Conservation (phyloP, 768 basidiomycete species). For the Pholiota molesta region DNA sequence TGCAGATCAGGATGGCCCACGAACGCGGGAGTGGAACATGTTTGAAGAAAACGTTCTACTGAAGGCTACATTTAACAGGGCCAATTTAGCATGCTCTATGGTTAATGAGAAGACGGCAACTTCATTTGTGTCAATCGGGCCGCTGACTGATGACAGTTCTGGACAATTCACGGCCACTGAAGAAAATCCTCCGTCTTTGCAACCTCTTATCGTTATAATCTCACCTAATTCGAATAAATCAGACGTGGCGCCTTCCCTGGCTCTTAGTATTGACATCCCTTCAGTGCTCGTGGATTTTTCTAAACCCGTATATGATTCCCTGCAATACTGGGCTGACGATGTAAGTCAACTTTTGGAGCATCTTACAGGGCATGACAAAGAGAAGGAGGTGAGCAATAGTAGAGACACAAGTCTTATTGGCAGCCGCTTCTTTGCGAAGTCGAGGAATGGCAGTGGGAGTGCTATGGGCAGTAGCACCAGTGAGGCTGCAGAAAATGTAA, state of each 20-base stretch:
- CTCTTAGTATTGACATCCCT: slow-evolving; percentile 53
- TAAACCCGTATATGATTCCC: slow-evolving; percentile 69
- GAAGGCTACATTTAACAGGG: slow-evolving; percentile 43
- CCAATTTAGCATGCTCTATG: slow-evolving; percentile 52
- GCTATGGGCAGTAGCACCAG: slow-evolving; percentile 30
- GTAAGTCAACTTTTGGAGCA: slow-evolving; percentile 69
- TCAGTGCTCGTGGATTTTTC: slow-evolving; percentile 61
- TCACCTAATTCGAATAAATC: slow-evolving; percentile 21
- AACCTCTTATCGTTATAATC: slow-evolving; percentile 38
- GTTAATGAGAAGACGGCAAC: slow-evolving; percentile 41
- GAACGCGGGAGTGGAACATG: slow-evolving; percentile 2
- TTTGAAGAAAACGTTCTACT: slow-evolving; percentile 32
- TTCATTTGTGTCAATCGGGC: slow-evolving; percentile 54
- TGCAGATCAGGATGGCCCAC: slow-evolving; percentile 17
- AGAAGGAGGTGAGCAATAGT: slow-evolving; percentile 35
- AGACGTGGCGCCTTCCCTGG: slow-evolving; percentile 23
- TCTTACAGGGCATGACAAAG: slow-evolving; percentile 28
- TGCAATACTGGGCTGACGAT: slow-evolving; percentile 92
- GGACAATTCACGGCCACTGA: neutral
- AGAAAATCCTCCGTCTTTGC: slow-evolving; percentile 19
- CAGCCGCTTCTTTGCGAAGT: slow-evolving; percentile 73
- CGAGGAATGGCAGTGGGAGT: slow-evolving; percentile 41
- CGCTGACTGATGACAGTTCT: slow-evolving; percentile 29
- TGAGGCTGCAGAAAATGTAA: slow-evolving; percentile 42
- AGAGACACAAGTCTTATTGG: slow-evolving; percentile 73